phyloP scores from a whole-genome alignment of 169 alveolate species.

The Plasmodium knowlesi region DNA sequence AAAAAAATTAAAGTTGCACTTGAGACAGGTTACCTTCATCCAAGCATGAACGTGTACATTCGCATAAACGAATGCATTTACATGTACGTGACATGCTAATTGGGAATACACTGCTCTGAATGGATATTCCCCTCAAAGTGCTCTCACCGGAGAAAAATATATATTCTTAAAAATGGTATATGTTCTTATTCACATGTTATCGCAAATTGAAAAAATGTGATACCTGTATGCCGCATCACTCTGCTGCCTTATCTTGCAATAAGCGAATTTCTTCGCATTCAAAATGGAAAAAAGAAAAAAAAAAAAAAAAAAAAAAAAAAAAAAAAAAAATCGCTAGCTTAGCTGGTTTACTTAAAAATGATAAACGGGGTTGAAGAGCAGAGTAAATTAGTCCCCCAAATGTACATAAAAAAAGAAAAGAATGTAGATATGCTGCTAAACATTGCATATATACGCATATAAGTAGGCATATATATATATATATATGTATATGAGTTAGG shows the following conservation, averaged over 20 bases:
- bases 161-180: not conserved
- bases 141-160: not conserved
- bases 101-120: not conserved
- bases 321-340: not conserved
- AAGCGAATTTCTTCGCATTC: not conserved
- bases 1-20: not conserved
- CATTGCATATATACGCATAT: not conserved
- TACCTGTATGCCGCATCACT: not conserved
- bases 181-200: not conserved
- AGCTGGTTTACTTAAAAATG: not conserved
- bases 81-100: not conserved
- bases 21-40: not conserved
- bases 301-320: not conserved
- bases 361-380: not conserved
- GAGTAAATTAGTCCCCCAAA: not conserved
- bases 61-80: no score
- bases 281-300: not conserved
- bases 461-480: not conserved
- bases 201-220: not conserved
- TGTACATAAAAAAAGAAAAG: not conserved
- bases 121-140: not conserved
- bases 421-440: not conserved
- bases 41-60: not conserved
- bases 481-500: not conserved
- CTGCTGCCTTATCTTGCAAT: not conserved